These are phyloP conservation scores for Fusarium sp. DNA, from an alignment of 2,329 filamentous ascomycete species.

Conservation along the genomic window DNA sequence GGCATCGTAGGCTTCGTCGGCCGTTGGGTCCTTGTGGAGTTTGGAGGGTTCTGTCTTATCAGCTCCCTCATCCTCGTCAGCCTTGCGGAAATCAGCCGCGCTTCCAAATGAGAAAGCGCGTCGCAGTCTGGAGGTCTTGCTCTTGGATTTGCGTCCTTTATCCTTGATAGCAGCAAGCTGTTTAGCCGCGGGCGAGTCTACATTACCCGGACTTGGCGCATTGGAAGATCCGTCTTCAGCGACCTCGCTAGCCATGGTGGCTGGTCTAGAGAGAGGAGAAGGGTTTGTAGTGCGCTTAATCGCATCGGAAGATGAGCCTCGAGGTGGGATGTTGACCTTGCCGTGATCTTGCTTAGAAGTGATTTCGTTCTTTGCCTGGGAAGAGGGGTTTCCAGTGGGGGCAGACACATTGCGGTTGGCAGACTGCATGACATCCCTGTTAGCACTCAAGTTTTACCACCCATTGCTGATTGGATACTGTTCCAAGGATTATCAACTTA, in stretches of 20 bases:
- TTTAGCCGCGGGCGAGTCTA: constrained; percentile 79
- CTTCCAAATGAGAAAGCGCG: constrained; percentile 97
- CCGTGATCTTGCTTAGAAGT: constrained; percentile 64
- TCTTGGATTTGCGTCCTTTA: constrained; percentile 81
- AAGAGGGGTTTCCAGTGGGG: constrained; percentile 67
- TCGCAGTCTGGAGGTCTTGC: constrained; percentile 86
- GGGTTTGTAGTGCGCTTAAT: constrained; percentile 74
- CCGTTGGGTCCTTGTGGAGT: constrained; percentile 73
- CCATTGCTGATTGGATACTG: constrained; percentile 60
- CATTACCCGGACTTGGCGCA: constrained; percentile 52
- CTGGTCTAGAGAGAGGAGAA: constrained; percentile 80
- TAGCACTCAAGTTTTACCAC: constrained; percentile 58
- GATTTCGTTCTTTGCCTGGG: constrained; percentile 61
- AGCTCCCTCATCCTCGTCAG: constrained; percentile 65
- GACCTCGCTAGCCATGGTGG: constrained; percentile 70
- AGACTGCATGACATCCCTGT: constrained; percentile 65
- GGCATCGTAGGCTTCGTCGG: constrained; percentile 78
- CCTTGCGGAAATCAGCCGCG: constrained; percentile 87
- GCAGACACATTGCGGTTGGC: constrained; percentile 68
- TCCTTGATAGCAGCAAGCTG: constrained; percentile 90
- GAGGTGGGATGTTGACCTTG: constrained; percentile 70
- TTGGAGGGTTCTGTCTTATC: constrained; percentile 59
- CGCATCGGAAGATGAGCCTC: constrained; percentile 74
- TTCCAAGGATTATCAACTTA: constrained; percentile 61
- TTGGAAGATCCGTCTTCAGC: constrained; percentile 58